Conservation (phyloP, 805 yeast genomes). For the Scheffersomyces ergatensis region DNA sequence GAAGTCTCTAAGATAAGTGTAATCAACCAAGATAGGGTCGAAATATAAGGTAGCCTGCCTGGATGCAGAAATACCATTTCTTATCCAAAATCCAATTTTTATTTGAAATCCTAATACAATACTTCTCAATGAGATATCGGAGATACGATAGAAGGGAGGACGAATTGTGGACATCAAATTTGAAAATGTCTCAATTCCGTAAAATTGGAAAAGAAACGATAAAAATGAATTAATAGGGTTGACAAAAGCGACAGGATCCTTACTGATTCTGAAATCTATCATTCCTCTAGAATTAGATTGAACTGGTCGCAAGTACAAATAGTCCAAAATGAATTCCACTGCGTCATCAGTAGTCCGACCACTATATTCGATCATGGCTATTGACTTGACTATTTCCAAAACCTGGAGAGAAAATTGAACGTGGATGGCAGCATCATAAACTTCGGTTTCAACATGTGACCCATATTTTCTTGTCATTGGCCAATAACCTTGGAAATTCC, state of each 20-base stretch:
- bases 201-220: slow-evolving; percentile 40
- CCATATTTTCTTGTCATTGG: slow-evolving; percentile 58
- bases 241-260: slow-evolving; percentile 51
- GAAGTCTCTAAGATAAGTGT: slow-evolving; percentile 41
- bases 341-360: slow-evolving; percentile 23
- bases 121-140: slow-evolving; percentile 60
- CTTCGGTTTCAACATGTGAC: slow-evolving; percentile 64
- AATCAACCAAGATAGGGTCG: slow-evolving; percentile 39
- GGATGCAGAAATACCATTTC: slow-evolving; percentile 61
- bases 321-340: slow-evolving; percentile 25
- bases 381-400: slow-evolving; percentile 38
- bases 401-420: slow-evolving; percentile 46
- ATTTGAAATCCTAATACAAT: slow-evolving; percentile 63
- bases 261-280: slow-evolving; percentile 43
- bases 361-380: slow-evolving; percentile 18
- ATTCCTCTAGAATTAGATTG: slow-evolving; percentile 24
- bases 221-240: slow-evolving; percentile 60
- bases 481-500: slow-evolving; percentile 58
- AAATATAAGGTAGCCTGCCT: slow-evolving; percentile 51
- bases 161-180: slow-evolving; percentile 10
- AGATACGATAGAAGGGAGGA: slow-evolving; percentile 42
- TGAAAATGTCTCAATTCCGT: slow-evolving; percentile 20
- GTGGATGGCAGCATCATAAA: slow-evolving; percentile 48
- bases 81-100: slow-evolving; percentile 65
- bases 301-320: slow-evolving; percentile 23